A percentile compares a stretch with the other conserved stretches of the same genome.
phyloP scores from a whole-genome alignment of 208 protist genomes.

The Crithidia fasciculata region DNA sequence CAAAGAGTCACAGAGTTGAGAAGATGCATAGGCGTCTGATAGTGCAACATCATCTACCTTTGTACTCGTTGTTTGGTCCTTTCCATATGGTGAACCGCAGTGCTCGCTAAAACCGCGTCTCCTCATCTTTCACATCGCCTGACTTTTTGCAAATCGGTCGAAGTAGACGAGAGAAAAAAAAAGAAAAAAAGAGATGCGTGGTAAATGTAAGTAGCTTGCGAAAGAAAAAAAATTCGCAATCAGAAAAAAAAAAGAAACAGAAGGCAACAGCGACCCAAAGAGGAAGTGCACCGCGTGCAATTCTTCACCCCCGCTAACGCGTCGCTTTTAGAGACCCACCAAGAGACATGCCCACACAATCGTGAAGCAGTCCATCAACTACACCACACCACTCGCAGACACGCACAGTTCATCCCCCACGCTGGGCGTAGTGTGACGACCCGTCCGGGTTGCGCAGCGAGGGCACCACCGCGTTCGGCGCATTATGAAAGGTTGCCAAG shows the following conservation, averaged over 20 bases:
- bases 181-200: neutral
- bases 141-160: too few species aligned
- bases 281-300: too few species aligned
- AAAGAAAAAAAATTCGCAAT: neutral
- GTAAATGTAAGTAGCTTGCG: too few species aligned
- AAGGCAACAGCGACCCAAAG: neutral
- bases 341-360: neutral
- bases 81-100: too few species aligned
- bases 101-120: too few species aligned
- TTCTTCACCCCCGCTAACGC: too few species aligned
- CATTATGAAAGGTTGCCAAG: constrained; percentile 80
- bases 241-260: constrained; percentile 27
- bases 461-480: constrained; percentile 55
- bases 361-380: too few species aligned
- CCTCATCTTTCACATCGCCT: too few species aligned
- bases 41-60: too few species aligned
- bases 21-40: too few species aligned
- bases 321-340: neutral
- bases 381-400: neutral
- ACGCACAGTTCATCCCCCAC: neutral
- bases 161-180: constrained; percentile 1
- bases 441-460: constrained; percentile 60
- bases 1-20: neutral
- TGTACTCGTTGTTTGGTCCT: too few species aligned
- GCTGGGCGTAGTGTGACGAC: constrained; percentile 26